Evolutionary conservation across 1,139 yeast genomes (phyloP), one percentile per base, ranked within the genome.

Genomic region (Kodamaea sp.): DNA sequence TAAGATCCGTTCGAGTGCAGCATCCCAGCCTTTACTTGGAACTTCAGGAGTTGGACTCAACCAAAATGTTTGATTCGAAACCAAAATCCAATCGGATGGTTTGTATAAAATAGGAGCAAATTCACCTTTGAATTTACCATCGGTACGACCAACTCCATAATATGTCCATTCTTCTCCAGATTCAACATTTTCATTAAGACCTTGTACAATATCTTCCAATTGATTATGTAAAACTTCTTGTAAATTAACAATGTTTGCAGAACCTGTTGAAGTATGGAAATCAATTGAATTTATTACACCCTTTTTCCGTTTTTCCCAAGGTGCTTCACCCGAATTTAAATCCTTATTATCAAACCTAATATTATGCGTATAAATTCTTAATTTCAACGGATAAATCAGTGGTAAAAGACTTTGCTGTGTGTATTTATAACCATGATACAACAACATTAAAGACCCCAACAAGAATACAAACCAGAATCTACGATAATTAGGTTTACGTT

Each of bases 211-310:
- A 48, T 79, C 84, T 12, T 57, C 50, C 32, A 79, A 55, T 50
- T 78, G 84, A 47, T 73, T 62, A 49, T 70, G 64, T 38, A 76
- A 60, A 12, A 74, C 83, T 50, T 78, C 84, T 50, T 78, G 84
- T 29, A 78, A 61, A 35, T 79, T 71, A 7, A 78, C 77, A 4
- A 62, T 57, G 39, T 58, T 67, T 36, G 65, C 69, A 34, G 53
- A 47, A 8, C 66, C 53, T 5, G 42, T 45, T n/a, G 54, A 51
- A 5, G 75, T 63, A 41, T 55, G 41, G 45, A 53, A 48, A 32
- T 46, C 50, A 43, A 78, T 75, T 9, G 75, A 61, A 31, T 63
- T 59, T 29, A 65, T 58, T 6, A 76, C 59, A 22, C 63, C 60
- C 6, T 51, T 52, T 40, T 61, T 65, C 27, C 81, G 63, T 30